Evolutionary conservation across 2,329 filamentous ascomycete species (phyloP).

Genomic region (Dichotomopilus funicola): DNA sequence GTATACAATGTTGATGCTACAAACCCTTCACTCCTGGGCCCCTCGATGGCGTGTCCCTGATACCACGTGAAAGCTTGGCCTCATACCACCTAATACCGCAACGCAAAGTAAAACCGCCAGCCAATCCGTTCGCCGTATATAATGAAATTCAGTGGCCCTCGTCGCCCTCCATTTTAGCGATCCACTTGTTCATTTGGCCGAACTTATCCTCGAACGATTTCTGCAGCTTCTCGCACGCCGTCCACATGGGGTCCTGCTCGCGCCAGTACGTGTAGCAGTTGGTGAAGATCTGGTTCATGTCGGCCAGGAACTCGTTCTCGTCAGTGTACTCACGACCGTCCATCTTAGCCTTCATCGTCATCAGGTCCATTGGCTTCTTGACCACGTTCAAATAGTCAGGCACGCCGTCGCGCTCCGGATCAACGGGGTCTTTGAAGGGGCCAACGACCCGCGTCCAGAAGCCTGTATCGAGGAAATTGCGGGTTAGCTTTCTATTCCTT

Average conservation of each 20-base stretch:
- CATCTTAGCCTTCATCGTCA: conserved; percentile 55
- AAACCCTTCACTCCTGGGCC: not conserved
- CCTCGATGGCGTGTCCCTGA: too few relatives aligned
- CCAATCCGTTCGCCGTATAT: too few relatives aligned
- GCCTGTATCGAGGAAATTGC: conserved; percentile 32
- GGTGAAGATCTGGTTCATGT: conserved; percentile 56
- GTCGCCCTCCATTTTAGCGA: conserved; percentile 45
- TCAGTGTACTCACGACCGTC: conserved; percentile 44
- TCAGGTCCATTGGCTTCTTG: conserved; percentile 56
- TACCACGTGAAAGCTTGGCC: too few relatives aligned
- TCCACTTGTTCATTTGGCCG: conserved; percentile 53
- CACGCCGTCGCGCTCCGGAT: conserved; percentile 48
- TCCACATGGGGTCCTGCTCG: conserved; percentile 48
- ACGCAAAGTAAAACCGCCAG: too few relatives aligned
- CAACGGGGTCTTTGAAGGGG: conserved; percentile 54
- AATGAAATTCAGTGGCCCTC: conserved; percentile 26
- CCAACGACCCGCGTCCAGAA: conserved; percentile 62
- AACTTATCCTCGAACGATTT: conserved; percentile 43
- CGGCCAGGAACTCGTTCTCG: conserved; percentile 48
- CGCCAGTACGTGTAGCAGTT: conserved; percentile 62
- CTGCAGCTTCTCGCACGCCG: conserved; percentile 50
- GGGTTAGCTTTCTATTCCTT: not conserved
- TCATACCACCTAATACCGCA: too few relatives aligned
- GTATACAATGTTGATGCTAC: conserved; percentile 1
- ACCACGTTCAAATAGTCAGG: conserved; percentile 57